These are phyloP conservation scores for Funneliformis mosseae DNA, from an alignment of 192 early-diverging fungal genomes.

Conservation along the genomic window DNA sequence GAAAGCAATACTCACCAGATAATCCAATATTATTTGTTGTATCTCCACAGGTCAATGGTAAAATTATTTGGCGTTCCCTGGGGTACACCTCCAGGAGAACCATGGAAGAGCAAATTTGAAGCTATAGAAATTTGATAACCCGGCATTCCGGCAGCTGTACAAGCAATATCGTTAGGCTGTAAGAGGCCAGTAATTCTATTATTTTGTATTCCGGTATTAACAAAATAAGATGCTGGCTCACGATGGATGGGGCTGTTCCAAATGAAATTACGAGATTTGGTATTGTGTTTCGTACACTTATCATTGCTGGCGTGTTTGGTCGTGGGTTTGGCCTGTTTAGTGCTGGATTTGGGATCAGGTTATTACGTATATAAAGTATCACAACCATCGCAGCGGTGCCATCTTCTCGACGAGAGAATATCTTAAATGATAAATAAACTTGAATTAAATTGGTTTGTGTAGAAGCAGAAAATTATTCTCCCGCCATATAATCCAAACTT, in stretches of 20 bases:
- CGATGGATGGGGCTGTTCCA: conserved; percentile 23
- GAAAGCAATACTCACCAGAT: conserved; percentile 4
- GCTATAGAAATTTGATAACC: conserved; percentile 12
- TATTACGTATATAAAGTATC: conserved; percentile 23
- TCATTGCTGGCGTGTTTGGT: too few species aligned
- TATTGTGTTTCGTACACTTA: not conserved
- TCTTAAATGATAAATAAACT: conserved; percentile 32
- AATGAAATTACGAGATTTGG: conserved; percentile 24
- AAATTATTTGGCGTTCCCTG: conserved; percentile 14
- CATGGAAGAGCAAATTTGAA: conserved; percentile 18
- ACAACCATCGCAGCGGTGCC: conserved; percentile 1
- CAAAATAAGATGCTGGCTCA: not conserved
- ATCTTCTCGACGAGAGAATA: conserved; percentile 16
- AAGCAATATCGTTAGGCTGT: not conserved
- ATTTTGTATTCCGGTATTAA: not conserved
- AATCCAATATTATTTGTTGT: not conserved
- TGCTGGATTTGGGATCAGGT: conserved; percentile 16
- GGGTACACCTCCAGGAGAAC: conserved; percentile 16
- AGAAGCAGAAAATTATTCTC: conserved; percentile 25
- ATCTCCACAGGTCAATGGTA: conserved; percentile 19
- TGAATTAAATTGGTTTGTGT: not conserved
- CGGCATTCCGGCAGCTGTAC: not conserved
- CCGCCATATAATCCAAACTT: not conserved
- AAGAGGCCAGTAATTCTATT: conserved; percentile 15
- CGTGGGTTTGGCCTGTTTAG: too few species aligned